Percentiles rank a stretch among this genome's conserved stretches.
Evolutionary conservation across 1,284 basidiomycete species (phyloP).

Genomic region (Pascua guehoae): DNA sequence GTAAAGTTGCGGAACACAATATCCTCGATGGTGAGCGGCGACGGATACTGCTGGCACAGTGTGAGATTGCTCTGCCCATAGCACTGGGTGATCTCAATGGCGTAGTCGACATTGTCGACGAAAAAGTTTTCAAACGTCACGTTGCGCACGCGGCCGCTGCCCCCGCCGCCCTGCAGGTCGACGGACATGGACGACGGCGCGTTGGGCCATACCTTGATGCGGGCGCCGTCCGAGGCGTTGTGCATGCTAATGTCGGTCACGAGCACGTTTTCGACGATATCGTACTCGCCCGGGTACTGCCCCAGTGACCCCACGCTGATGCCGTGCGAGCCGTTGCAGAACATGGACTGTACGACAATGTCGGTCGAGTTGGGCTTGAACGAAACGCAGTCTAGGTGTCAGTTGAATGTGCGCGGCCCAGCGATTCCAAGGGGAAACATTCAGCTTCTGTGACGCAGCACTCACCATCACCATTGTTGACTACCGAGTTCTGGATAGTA

Average conservation of each 20-base stretch:
- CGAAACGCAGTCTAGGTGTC: conserved; percentile 56
- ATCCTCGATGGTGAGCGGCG: background rate
- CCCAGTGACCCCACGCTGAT: conserved; percentile 62
- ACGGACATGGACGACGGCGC: conserved; percentile 35
- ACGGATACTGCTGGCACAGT: background rate
- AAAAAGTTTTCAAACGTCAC: conserved; percentile 24
- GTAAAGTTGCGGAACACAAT: conserved; percentile 1
- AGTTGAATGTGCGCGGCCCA: background rate
- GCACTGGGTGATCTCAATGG: conserved; percentile 1
- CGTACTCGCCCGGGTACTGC: conserved; percentile 57
- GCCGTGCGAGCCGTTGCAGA: conserved; percentile 57
- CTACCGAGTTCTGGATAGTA: conserved; percentile 2
- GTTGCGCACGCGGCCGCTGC: conserved; percentile 59
- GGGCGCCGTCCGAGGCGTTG: conserved; percentile 61
- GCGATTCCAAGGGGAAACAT: no score
- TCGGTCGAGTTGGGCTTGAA: conserved; percentile 67
- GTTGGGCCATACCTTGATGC: conserved; percentile 61
- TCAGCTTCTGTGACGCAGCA: background rate
- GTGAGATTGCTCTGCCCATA: conserved; percentile 1
- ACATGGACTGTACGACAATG: conserved; percentile 59
- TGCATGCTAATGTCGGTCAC: conserved; percentile 59
- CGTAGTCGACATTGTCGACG: conserved; percentile 13
- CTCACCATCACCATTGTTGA: conserved; percentile 10
- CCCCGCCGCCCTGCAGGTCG: conserved; percentile 51
- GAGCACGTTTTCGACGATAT: conserved; percentile 65